Evolutionary conservation across 805 yeast species (phyloP), one percentile per base, ranked within the genome.

Genomic region (Schwanniomyces yamadae): DNA sequence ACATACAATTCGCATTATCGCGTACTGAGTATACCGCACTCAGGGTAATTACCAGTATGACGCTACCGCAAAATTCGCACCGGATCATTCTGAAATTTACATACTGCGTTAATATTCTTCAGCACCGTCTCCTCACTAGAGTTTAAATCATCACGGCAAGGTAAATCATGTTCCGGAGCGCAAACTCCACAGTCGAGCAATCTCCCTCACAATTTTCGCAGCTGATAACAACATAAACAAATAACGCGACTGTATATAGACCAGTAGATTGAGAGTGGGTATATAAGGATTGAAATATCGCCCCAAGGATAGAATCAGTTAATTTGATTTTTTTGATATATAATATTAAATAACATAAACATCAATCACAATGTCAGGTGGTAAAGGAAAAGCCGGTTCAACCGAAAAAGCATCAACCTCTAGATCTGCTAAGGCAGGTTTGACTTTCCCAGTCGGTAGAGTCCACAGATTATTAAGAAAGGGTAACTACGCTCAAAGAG

Each of bases 391-490:
- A 76, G 95, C 96, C 64, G 95, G 95, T 63, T 77, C 95, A 54
- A 71, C 95, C 57, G 90, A 88, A 67, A 91, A 91, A 75, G 89
- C 95, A 60, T 84, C 97, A 63, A 93, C 91, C 77, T 85, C 97
- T 39, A 88, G 98, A 82, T 91, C 98, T 55, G 83, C 96, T 49
- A 91, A 89, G 79, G 97, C 98, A 64, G 98, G 97, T 71, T 81
- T 91, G 64, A 87, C 95, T 59, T 91, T 91, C 95, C 98, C 98
- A 76, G 98, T 91, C 54, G 98, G 98, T 71, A 90, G 98, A 82
- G 93, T 91, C 55, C 96, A 91, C 79, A 83, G 97, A 76, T 79
- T 90, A 57, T 75, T 91, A 63, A 87, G 95, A 82, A 88, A 84
- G 75, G 96, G 96, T 68, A 87, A 90, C 83, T 87, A 91, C 77